Base-by-base conservation (phyloP, 805 yeast species). In the Jamesozyma jinghongensis region DNA sequence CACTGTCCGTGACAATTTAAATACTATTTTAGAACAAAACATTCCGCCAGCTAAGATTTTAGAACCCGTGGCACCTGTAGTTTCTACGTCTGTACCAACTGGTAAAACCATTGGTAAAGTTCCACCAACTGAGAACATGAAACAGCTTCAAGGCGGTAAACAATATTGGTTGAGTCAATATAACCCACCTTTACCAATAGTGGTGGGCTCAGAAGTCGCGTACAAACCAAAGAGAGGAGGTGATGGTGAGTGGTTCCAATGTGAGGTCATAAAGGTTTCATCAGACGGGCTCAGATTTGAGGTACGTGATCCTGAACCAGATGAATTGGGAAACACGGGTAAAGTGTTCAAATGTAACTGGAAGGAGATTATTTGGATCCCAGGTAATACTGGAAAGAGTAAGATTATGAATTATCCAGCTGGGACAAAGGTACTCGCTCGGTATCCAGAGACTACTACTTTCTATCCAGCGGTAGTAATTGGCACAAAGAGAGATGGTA, bases 251-350 rank as follows among this genome's bases (percentile, higher is more conserved):
- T 92, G 98, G 98, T 86, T 92, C 51, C 95, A 85, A 59, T 92
- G 98, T 65, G 86, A 83, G 54, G 94, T 92, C 13, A 74, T 80
- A 20, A 78, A 75, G 49, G 77, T 90, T 3, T 62, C 77, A n/a
- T 75, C 76, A 1, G 95, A 85, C 49, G 90, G 92, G 1, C 66
- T 68, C 1, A 65, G 75, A 43, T 87, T 81, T 57, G 97, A 92
- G 62, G 88, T 92, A n/a, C 77, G 85, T 51, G 98, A 92, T 60
- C 96, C 97, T 0, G 98, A 92, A 54, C 97, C 98, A 0, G 98
- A 92, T 55, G 97, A 90, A 53, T 74, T 79, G 50, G 85, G 83
- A 47, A 85, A 88, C 42, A 83, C 88, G 3, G 96, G 95, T 2
- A 90, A 81, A 52, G 69, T 83, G 1, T 92, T 81, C 64, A 82